Evolutionary conservation across 1,139 yeast species (phyloP), one percentile per base, ranked within the genome.

Genomic region (Yamadazyma dendronema): DNA sequence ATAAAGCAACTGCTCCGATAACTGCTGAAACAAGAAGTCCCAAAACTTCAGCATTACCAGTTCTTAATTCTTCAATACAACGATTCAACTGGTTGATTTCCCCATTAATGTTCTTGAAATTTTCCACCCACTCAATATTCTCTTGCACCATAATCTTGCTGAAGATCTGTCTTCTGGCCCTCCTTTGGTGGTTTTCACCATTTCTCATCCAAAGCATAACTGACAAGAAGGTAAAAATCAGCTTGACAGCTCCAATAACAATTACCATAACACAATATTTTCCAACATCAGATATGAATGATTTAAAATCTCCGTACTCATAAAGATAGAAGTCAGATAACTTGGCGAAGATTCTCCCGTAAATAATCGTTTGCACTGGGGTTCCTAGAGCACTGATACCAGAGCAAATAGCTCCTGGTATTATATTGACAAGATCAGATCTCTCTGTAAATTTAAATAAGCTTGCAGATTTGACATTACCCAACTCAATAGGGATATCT

Each of bases 61-160:
- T 61, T 49, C 95, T 67, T 22, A 83, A 58, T 48, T 89, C 97
- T 56, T 88, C 96, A 17, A 86, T 70, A 47, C 94, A 83, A 46
- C 96, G 62, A 57, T 84, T 82, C 4, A 78, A 60, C 50, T 81
- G 88, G 4, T 83, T 69, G 4, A 84, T 49, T 19, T 77, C 74
- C 7, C 95, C 95, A 55, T 77, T 67, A 1, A 84, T 47, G 35
- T 75, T 72, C 3, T 62, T 58, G 35, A 70, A 68, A 2, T 50
- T 49, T 42, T 88, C 96, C 52, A 76, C 81, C 92, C 87, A 82
- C 30, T 58, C 57, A 14, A 77, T 52, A 29, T 38, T 40, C 6
- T 45, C 41, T 13, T 41, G 41, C 15, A 26, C 24, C 32, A 48
- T 34, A 4, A 48, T 23, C 33, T 48, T 48, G 25, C 42, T 29